Evolutionary conservation across 2,329 filamentous ascomycete genomes (phyloP), one percentile per base, ranked within the genome.

Genomic region (Fusarium devonianum): DNA sequence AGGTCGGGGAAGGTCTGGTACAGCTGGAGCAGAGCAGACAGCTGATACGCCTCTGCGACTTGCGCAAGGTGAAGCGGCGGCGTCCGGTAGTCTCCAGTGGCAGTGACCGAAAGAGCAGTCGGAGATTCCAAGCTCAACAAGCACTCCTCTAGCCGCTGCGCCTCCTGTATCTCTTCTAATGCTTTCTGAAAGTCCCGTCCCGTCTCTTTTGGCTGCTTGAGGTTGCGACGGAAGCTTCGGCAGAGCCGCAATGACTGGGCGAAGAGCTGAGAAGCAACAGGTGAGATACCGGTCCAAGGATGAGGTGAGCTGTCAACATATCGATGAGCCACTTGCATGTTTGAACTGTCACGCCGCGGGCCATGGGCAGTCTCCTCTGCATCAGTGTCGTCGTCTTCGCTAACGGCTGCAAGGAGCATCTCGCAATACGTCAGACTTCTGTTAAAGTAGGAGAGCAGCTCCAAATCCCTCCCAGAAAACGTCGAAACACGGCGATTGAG

Each of bases 1-100:
- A 73, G 56, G 9, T 72, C 69, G 0, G 71, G 71, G 3, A 73
- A 73, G 0, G 73, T 74, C 50, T 74, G 68, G 57, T 75, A 75
- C 0, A 75, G 66, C 18, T 75, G 73, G 2, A 75, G 53, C 4
- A 75, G 43, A 0, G 73, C 69, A 1, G 69, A 66, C 5, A 75
- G 58, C 18, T 72, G 68, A 29, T 74, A 75, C 0, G 71, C 72
- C 45, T 75, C 73, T n/a, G 72, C 72, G 2, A 72, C 67, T 7
- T 64, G 56, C 2, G 66, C 63, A 1, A 75, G 68, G 33, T 75
- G 71, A 2, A 62, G 45, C 1, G 56, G 52, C 0, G 67, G 71
- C 1, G 63, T 65, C 4, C 49, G 48, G 13, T 62, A 43, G 36
- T 74, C 70, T 1, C 70, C 72, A 0, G 69, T 73, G 6, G 67